A percentile compares a stretch with the other conserved stretches of the same genome.
phyloP scores from a whole-genome alignment of 495 filamentous ascomycete species.

The Cladorrhinum samala region DNA sequence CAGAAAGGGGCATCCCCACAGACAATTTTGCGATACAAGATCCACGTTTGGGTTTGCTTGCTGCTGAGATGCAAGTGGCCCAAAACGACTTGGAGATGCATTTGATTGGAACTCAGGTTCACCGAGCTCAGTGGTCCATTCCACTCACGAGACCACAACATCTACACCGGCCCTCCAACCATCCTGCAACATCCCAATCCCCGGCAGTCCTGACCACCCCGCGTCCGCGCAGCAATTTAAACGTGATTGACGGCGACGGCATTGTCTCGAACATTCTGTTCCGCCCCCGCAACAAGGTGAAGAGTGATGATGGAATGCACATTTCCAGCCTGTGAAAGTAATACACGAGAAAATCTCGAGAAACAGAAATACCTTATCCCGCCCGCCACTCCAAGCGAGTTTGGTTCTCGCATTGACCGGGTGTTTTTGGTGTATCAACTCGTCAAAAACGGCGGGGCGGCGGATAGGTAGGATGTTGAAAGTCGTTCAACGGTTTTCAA shows the following conservation, averaged over 20 bases:
- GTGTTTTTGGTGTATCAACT: too few species aligned
- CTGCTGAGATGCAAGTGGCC: constrained; percentile 25
- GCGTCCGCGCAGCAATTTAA: neutral
- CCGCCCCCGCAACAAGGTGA: neutral
- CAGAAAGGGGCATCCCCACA: constrained; percentile 15
- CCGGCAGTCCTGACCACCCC: neutral
- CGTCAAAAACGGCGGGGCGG: too few species aligned
- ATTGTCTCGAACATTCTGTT: neutral
- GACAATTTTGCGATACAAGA: constrained; percentile 14
- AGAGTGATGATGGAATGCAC: too few species aligned
- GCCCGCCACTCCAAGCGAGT: too few species aligned
- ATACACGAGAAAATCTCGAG: too few species aligned
- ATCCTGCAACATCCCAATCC: neutral
- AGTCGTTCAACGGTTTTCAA: neutral
- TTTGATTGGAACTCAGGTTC: constrained; percentile 14
- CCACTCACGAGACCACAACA: constrained; percentile 12
- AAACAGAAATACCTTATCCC: too few species aligned
- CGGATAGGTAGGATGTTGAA: too few species aligned
- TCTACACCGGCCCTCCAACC: constrained; percentile 12
- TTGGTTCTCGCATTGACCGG: too few species aligned
- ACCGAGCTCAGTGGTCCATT: constrained; percentile 16
- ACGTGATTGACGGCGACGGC: neutral
- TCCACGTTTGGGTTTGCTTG: constrained; percentile 18
- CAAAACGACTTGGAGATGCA: constrained; percentile 23
- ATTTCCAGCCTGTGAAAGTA: too few species aligned